Base-by-base conservation (phyloP, 176 grass and related monocot genomes). In the Alopecurus myosuroides region DNA sequence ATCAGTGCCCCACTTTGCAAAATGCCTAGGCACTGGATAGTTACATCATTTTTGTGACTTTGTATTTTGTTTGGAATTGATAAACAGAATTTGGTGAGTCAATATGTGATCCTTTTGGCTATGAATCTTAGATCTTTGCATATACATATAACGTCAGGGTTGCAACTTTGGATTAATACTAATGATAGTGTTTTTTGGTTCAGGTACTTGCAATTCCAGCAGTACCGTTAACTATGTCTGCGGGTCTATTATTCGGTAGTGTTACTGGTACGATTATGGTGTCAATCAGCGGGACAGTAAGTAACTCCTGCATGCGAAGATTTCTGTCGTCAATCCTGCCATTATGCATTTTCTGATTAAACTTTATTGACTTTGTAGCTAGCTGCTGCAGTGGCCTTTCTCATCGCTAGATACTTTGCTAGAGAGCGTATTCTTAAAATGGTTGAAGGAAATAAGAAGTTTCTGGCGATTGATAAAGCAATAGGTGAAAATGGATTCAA, bases 401-500 rank as follows among this genome's bases (percentile, higher is more conserved):
- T 99, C 70, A 99, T 99, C 53, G 94, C 97, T 81, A 99, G 97
- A 88, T 99, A 99, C 89, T 99, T 99, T 80, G 97, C 97, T 17
- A 90, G 97, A 64, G 97, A 99, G 40, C 84, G 97, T 13, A 99
- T 99, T 84, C 93, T 99, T 48, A 99, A 99, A 84, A 33, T 96
- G 88, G 97, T 99, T 11, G 91, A 99, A 89, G 97, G 97, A 81
- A 99, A 99, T 79, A 99, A 96, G 79, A 99, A 94, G 82, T 99
- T 99, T 86, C 85, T 92, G 44, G 97, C 97, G 52, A 99, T 99
- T 82, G 97, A 99, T 77, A 99, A 96, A 87, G 97, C 97, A 76
- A 99, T 99, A 44, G 97, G 97, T 76, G 94, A 96, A 89, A 99
- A 99, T 88, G 93, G 97, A n/a, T 99, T 99, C 61, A 96, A 85